phyloP scores from a whole-genome alignment of 805 yeast species.

The Ogataea kodamae region DNA sequence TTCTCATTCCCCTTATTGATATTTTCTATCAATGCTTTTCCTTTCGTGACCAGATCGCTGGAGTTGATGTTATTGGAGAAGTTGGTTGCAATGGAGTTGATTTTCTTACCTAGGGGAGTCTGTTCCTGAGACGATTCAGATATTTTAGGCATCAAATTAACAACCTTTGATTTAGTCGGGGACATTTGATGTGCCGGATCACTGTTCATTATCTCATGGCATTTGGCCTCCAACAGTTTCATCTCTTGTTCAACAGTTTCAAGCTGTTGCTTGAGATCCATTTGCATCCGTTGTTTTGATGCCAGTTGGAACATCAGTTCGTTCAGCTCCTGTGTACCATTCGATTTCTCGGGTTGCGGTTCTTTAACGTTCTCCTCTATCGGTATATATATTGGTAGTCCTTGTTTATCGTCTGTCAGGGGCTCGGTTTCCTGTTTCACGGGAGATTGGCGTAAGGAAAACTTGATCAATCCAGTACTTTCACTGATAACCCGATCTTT shows the following conservation, averaged over 20 bases:
- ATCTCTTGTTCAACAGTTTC: slow-evolving; percentile 38
- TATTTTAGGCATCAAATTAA: neutral
- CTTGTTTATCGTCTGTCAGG: slow-evolving; percentile 15
- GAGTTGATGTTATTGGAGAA: slow-evolving; percentile 23
- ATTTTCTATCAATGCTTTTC: slow-evolving; percentile 27
- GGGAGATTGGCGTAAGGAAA: slow-evolving; percentile 30
- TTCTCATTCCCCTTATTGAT: slow-evolving; percentile 25
- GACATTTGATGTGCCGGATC: slow-evolving; percentile 10
- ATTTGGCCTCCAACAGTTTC: slow-evolving; percentile 32
- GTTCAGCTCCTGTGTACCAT: slow-evolving; percentile 3
- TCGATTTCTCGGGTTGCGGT: slow-evolving; percentile 1
- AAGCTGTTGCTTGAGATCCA: slow-evolving; percentile 47
- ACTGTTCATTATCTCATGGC: slow-evolving; percentile 20
- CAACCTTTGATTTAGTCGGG: slow-evolving; percentile 6
- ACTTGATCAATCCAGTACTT: slow-evolving; percentile 49
- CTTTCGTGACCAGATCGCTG: slow-evolving; percentile 25
- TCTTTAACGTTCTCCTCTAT: slow-evolving; percentile 17
- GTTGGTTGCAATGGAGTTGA: slow-evolving; percentile 25
- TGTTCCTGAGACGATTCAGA: slow-evolving; percentile 3
- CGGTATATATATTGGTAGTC: slow-evolving; percentile 38
- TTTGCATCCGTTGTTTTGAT: slow-evolving; percentile 49
- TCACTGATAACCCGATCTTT: slow-evolving; percentile 45
- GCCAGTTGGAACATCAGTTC: slow-evolving; percentile 40
- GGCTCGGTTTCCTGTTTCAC: slow-evolving; percentile 3
- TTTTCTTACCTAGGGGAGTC: slow-evolving; percentile 16